A percentile compares a stretch with the other conserved stretches of the same genome.
Conservation (phyloP, 768 basidiomycete genomes). For the Pulveroboletus frians region DNA sequence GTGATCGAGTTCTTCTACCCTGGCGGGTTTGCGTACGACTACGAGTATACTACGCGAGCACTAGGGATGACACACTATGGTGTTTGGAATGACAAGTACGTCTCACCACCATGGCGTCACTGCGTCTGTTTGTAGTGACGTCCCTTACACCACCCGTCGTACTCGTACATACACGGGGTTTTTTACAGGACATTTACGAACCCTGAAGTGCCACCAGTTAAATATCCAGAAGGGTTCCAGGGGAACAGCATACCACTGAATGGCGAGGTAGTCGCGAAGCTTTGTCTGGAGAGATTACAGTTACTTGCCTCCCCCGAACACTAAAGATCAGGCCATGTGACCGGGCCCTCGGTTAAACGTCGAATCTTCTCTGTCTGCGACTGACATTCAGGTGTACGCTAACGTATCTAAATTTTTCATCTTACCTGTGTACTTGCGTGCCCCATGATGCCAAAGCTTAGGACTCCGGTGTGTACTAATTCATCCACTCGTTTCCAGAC, state of each 20-base stretch:
- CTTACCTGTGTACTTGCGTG: neutral
- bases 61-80: conserved; percentile 82
- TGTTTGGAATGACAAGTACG: conserved; percentile 73
- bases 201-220: conserved; percentile 60
- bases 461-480: neutral
- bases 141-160: neutral
- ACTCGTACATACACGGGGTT: neutral
- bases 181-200: conserved; percentile 60
- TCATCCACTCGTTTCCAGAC: neutral
- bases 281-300: conserved; percentile 51
- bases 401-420: neutral
- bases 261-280: conserved; percentile 57
- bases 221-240: conserved; percentile 86
- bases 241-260: conserved; percentile 84
- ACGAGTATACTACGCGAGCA: conserved; percentile 75
- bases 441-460: neutral
- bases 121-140: neutral
- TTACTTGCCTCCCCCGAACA: neutral
- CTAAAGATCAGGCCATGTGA: neutral
- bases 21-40: conserved; percentile 80
- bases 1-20: conserved; percentile 93
- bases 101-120: neutral
- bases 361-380: no score
- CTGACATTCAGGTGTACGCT: neutral
- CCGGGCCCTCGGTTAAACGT: neutral